Evolutionary conservation across 176 grass and related monocot genomes (phyloP).

Genomic region (Carex scoparia): DNA sequence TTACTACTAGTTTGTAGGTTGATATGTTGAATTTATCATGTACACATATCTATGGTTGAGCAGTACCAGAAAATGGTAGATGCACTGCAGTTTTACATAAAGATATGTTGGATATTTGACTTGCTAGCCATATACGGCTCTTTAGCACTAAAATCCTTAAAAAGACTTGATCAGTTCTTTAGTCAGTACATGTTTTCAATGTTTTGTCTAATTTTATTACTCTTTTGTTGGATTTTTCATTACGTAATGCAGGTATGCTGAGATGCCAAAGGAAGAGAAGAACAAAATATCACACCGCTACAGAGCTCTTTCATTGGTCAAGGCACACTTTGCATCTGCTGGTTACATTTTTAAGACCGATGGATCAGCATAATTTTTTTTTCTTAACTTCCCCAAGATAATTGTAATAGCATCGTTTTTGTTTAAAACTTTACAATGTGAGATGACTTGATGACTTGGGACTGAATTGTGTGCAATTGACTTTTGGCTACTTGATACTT

Average conservation of each 20-base stretch:
- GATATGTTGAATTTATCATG: neutral
- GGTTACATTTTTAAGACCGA: constrained; percentile 47
- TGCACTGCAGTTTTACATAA: neutral
- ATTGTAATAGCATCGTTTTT: neutral
- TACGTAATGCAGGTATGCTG: constrained; percentile 63
- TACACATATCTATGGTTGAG: neutral
- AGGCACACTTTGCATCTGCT: constrained; percentile 71
- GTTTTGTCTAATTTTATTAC: neutral
- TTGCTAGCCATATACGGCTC: neutral
- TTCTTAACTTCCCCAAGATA: neutral
- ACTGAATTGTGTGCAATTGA: neutral
- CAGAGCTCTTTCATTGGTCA: constrained; percentile 75
- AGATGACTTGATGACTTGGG: neutral
- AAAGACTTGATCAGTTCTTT: neutral
- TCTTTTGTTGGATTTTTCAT: neutral
- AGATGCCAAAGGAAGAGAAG: constrained; percentile 89
- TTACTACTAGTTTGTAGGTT: neutral
- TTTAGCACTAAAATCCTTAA: neutral
- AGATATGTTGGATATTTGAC: neutral
- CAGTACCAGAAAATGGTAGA: neutral
- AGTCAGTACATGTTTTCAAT: neutral
- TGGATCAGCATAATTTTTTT: constrained; percentile 30
- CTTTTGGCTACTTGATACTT: neutral
- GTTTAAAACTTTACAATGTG: neutral
- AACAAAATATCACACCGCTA: constrained; percentile 91